phyloP scores from a whole-genome alignment of 768 basidiomycete species.

The Flagelloscypha sp. region DNA sequence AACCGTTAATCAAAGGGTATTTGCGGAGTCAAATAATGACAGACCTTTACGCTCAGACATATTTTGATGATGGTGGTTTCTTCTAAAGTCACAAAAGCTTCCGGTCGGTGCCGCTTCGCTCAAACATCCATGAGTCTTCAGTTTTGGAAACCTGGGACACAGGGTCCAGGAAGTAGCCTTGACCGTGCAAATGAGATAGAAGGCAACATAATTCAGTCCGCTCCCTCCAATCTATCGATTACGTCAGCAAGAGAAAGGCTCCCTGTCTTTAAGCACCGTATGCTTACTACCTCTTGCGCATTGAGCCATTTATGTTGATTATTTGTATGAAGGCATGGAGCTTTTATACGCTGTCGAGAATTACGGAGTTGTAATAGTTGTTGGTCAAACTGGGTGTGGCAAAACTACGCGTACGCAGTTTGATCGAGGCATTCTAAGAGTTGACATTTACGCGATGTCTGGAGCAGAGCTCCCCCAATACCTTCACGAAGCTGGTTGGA shows the following conservation, averaged over 20 bases:
- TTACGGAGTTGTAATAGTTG: slow-evolving; percentile 77
- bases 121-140: slow-evolving; percentile 41
- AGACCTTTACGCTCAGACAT: slow-evolving; percentile 84
- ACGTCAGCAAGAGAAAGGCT: slow-evolving; percentile 72
- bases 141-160: slow-evolving; percentile 89
- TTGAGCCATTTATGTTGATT: slow-evolving; percentile 2
- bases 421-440: slow-evolving; percentile 4
- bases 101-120: not conserved
- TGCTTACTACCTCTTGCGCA: slow-evolving; percentile 16
- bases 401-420: slow-evolving; percentile 85
- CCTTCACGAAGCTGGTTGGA: slow-evolving; percentile 91
- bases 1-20: slow-evolving; percentile 6
- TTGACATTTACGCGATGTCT: slow-evolving; percentile 12
- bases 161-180: slow-evolving; percentile 76
- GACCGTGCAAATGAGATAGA: slow-evolving; percentile 79
- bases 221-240: slow-evolving; percentile 52
- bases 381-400: slow-evolving; percentile 94
- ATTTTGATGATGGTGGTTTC: slow-evolving; percentile 1
- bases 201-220: slow-evolving; percentile 60
- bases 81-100: not conserved
- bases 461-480: slow-evolving; percentile 90
- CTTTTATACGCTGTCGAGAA: slow-evolving; percentile 80
- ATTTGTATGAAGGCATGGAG: slow-evolving; percentile 48
- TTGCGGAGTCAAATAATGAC: slow-evolving; percentile 3
- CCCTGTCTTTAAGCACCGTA: slow-evolving; percentile 88